Base-by-base conservation (phyloP, 2,329 filamentous ascomycete species). In the Neonectria faginata region DNA sequence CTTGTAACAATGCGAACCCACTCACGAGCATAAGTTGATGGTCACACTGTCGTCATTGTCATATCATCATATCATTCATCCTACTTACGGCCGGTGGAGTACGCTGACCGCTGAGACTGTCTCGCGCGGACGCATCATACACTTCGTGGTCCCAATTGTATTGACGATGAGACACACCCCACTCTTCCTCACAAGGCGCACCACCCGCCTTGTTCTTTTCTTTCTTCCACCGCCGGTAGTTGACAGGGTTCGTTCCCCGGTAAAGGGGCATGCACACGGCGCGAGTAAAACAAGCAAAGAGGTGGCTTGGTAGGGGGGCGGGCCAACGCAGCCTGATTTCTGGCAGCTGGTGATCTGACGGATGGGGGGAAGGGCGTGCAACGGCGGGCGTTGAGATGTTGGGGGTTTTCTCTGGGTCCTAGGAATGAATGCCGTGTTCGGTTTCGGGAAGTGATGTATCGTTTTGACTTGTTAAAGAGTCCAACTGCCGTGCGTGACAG, bases 1-100 rank as follows among this genome's bases (percentile, higher is more conserved):
- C 36, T 16, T n/a, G 31, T 31, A 60, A 29, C 31, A 54, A 54
- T 54, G 18, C 57, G 29, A 47, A 27, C 22, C 20, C 41, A 41
- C 57, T 54, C 20, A 41, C 50, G 50, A 60, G 53, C 39, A 10
- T 20, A 41, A 33, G 3, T 8, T 18, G 27, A n/a, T 10, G n/a
- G n/a, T n/a, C 39, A 20, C 29, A 33, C 18, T 3, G 14, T 18
- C 29, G 10, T 12, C 29, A 22, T 20, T n/a, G 14, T n/a, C 39
- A 7, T 42, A 18, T 20, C n/a, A 33, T 36, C 48, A 18, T 7
- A 20, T 29, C 47, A 33, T 11, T 10, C n/a, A n/a, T 42, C 27
- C 5, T 20, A 27, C n/a, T 14, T 33, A 4, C n/a, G 27, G 20
- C 51, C 36, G n/a, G 11, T 25, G 20, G 47, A 31, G 5, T 29